phyloP scores from a whole-genome alignment of 169 alveolate genomes.

The Eimeria tenella region DNA sequence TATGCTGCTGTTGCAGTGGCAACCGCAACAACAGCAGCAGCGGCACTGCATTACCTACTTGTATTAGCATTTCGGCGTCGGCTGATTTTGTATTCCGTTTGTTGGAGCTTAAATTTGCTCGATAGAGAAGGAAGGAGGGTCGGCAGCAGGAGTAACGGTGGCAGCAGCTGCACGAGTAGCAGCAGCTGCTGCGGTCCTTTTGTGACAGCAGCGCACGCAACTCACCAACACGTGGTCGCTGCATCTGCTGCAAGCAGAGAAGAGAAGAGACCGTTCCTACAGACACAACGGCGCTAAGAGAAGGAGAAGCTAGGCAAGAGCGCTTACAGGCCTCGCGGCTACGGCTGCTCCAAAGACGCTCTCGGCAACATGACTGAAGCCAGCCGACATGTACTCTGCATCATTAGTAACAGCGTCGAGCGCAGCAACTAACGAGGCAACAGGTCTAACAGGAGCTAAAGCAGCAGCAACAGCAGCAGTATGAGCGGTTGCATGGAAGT shows the following conservation, averaged over 20 bases:
- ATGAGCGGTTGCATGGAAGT: background rate
- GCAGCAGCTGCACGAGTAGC: constrained; percentile 29
- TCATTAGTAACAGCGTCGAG: no score
- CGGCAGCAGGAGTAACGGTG: background rate
- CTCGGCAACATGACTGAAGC: no score
- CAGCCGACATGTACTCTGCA: no score
- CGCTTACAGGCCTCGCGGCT: no score
- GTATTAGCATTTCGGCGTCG: background rate
- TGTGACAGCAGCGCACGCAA: background rate
- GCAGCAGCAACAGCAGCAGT: constrained; percentile 27
- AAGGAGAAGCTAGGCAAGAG: no score
- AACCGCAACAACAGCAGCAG: constrained; percentile 62
- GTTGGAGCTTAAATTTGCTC: background rate
- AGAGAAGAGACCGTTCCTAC: background rate
- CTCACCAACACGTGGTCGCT: background rate
- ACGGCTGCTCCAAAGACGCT: no score
- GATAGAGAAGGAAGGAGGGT: no score
- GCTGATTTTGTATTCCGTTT: background rate
- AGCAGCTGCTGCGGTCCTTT: constrained; percentile 11
- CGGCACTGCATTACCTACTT: background rate
- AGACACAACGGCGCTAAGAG: background rate
- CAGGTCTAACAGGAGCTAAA: background rate
- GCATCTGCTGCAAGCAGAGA: background rate
- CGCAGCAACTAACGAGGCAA: no score
- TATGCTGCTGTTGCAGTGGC: constrained; percentile 52